Conservation (phyloP, 371 early-diverging fungal genomes). For the Mucor sp. region DNA sequence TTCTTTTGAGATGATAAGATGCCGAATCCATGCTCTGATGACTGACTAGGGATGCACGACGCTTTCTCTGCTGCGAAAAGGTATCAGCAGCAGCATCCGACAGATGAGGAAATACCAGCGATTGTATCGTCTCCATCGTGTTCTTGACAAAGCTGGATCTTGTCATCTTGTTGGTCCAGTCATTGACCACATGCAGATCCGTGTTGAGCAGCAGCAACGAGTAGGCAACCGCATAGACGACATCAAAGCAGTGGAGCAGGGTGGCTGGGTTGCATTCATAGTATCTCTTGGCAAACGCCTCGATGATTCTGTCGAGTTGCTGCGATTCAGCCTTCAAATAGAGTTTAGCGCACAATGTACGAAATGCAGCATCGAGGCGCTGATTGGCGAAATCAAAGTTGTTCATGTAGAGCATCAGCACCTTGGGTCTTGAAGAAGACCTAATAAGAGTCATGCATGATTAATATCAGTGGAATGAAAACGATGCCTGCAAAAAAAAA, state of each 20-base stretch:
- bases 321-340: conserved; percentile 88
- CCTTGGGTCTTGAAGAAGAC: conserved; percentile 18
- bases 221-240: conserved; percentile 81
- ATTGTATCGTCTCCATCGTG: conserved; percentile 48
- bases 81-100: neutral
- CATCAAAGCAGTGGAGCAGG: conserved; percentile 39
- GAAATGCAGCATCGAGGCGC: conserved; percentile 76
- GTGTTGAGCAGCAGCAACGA: conserved; percentile 89
- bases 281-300: conserved; percentile 76
- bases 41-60: conserved; percentile 7
- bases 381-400: conserved; percentile 68
- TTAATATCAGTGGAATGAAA: neutral
- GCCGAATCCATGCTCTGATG: conserved; percentile 6
- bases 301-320: conserved; percentile 82
- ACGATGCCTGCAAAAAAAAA: neutral
- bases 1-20: conserved; percentile 3
- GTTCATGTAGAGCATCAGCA: conserved; percentile 63
- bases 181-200: conserved; percentile 78
- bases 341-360: conserved; percentile 68
- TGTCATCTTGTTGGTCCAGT: conserved; percentile 51
- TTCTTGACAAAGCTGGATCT: conserved; percentile 54
- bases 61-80: conserved; percentile 4
- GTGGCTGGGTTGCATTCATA: conserved; percentile 69
- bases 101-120: conserved; percentile 16
- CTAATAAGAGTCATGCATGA: neutral